Percentiles rank a stretch among this genome's conserved stretches.
These are phyloP conservation scores for Vigna reflexopilosa DNA, from an alignment of 306 rosid genomes.

Conservation along the genomic window DNA sequence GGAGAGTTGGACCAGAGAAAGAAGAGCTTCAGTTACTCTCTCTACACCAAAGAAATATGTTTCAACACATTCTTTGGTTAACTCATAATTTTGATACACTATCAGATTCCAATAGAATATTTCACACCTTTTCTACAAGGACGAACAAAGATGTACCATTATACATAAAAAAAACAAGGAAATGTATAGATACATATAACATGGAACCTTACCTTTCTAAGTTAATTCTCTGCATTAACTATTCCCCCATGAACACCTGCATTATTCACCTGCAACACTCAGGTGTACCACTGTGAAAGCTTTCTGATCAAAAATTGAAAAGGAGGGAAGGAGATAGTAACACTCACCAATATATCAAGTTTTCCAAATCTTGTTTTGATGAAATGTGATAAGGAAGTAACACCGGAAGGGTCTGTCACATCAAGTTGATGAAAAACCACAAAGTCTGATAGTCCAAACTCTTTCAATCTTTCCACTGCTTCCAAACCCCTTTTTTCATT, in stretches of 20 bases:
- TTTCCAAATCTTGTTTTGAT: slow-evolving; percentile 43
- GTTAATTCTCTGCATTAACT: slow-evolving; percentile 38
- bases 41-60: slow-evolving; percentile 60
- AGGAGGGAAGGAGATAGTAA: neutral
- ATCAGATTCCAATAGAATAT: slow-evolving; percentile 35
- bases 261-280: slow-evolving; percentile 48
- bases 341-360: slow-evolving; percentile 55
- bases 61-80: slow-evolving; percentile 55
- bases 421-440: slow-evolving; percentile 57
- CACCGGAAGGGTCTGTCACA: slow-evolving; percentile 47
- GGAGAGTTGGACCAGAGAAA: slow-evolving; percentile 66
- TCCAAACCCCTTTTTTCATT: slow-evolving; percentile 52
- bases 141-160: neutral
- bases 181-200: no score
- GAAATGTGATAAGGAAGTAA: slow-evolving; percentile 44
- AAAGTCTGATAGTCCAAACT: slow-evolving; percentile 38
- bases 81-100: slow-evolving; percentile 44
- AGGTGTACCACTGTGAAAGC: neutral
- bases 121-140: slow-evolving; percentile 47
- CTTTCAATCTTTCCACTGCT: slow-evolving; percentile 43
- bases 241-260: slow-evolving; percentile 51
- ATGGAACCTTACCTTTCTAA: slow-evolving; percentile 30
- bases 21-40: slow-evolving; percentile 60
- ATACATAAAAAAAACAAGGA: no score
- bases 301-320: neutral